A percentile compares a stretch with the other conserved stretches of the same genome.
Evolutionary conservation across 208 protist species (phyloP).

Genomic region (Trichomonas gallinae): DNA sequence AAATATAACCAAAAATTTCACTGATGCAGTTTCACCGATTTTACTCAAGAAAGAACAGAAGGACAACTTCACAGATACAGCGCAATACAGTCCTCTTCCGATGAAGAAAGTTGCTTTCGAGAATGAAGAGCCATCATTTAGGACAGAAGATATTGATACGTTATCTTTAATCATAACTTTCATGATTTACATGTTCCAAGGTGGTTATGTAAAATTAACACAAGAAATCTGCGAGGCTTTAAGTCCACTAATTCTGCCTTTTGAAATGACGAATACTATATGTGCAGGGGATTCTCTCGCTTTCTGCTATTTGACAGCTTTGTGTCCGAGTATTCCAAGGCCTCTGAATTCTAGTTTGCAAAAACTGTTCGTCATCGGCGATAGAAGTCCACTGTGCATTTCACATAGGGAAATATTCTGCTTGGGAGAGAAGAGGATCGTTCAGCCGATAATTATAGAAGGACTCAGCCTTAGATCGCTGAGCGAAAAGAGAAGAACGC

Average conservation of each 20-base stretch:
- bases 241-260: background rate
- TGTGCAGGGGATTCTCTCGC: background rate
- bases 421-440: background rate
- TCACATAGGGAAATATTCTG: background rate
- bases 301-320: background rate
- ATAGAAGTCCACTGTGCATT: background rate
- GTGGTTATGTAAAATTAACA: background rate
- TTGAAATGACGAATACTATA: background rate
- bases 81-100: background rate
- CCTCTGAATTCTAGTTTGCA: background rate
- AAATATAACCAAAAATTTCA: background rate
- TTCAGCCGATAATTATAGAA: background rate
- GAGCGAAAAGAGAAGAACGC: background rate
- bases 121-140: background rate
- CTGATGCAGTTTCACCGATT: background rate
- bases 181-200: background rate
- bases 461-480: background rate
- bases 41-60: background rate
- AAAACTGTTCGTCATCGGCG: background rate
- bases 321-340: background rate
- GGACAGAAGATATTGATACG: background rate
- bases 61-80: background rate
- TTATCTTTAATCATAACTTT: background rate
- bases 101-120: background rate
- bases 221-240: background rate